Conservation (phyloP, 106 monocot genomes). For the Allium cepa region DNA sequence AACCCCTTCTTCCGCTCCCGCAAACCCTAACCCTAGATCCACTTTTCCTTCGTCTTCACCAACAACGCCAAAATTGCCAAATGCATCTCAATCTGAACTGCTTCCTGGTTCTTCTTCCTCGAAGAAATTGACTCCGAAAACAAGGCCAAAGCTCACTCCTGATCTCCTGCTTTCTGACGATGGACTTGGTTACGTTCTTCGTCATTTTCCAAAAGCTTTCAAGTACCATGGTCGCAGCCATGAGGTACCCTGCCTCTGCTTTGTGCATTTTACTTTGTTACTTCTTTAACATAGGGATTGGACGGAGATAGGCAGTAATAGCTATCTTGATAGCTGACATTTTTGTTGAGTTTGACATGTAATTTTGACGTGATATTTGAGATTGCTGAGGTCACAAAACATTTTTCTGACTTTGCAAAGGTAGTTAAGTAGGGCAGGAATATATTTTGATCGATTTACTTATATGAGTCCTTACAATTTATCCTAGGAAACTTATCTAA, state of each 20-base stretch:
- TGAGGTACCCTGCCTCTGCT: conserved; percentile 41
- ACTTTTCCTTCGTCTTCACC: conserved; percentile 10
- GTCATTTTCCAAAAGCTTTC: conserved; percentile 72
- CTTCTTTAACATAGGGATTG: not conserved
- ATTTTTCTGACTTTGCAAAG: too few relatives aligned
- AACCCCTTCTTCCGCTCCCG: conserved; percentile 15
- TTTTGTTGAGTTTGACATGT: too few relatives aligned
- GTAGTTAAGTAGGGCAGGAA: too few relatives aligned
- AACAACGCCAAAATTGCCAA: conserved; percentile 8
- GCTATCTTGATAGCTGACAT: too few relatives aligned
- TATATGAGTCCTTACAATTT: too few relatives aligned
- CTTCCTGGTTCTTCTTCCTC: not conserved
- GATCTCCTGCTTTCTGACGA: conserved; percentile 80
- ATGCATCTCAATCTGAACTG: conserved; percentile 3
- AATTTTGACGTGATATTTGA: too few relatives aligned
- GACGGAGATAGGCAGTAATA: too few relatives aligned
- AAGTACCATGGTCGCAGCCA: conserved; percentile 86
- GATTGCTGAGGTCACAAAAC: too few relatives aligned
- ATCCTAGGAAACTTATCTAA: too few relatives aligned
- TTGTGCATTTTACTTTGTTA: not conserved
- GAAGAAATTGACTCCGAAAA: conserved; percentile 42
- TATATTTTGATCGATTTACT: too few relatives aligned
- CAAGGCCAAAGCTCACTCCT: conserved; percentile 87
- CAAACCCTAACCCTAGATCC: conserved; percentile 12
- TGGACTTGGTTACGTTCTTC: conserved; percentile 86